Evolutionary conservation across 805 yeast genomes (phyloP).

Genomic region (Candida coquimbonensis): DNA sequence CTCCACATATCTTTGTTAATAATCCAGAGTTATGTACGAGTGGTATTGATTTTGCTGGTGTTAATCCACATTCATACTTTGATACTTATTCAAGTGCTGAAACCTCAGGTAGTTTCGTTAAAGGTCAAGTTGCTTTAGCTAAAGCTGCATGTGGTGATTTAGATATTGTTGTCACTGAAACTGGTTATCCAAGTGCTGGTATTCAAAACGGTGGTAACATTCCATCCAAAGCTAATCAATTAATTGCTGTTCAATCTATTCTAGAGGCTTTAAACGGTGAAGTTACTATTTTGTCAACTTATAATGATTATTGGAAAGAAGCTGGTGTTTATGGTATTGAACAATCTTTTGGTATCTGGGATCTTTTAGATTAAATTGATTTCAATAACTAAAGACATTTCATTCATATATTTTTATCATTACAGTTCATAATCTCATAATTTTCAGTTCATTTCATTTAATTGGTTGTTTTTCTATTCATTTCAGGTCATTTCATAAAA

Average conservation of each 20-base stretch:
- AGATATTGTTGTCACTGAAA: conserved; percentile 65
- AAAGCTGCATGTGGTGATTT: conserved; percentile 46
- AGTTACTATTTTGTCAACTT: conserved; percentile 71
- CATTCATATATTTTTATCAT: too few species aligned
- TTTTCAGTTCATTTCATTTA: background rate
- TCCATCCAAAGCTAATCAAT: conserved; percentile 67
- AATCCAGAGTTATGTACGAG: conserved; percentile 64
- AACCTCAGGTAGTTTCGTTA: conserved; percentile 64
- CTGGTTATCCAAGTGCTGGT: conserved; percentile 85
- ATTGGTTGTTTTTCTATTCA: too few species aligned
- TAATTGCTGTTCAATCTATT: conserved; percentile 57
- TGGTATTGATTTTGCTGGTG: conserved; percentile 74
- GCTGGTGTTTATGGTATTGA: conserved; percentile 85
- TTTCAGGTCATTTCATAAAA: too few species aligned
- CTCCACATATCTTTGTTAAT: conserved; percentile 64
- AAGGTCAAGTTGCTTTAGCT: conserved; percentile 52
- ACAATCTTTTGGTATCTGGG: conserved; percentile 72
- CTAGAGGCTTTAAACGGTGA: conserved; percentile 51
- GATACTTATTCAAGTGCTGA: conserved; percentile 54
- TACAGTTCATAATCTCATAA: background rate
- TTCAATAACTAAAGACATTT: background rate
- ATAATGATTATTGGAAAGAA: conserved; percentile 76
- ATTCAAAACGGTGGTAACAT: conserved; percentile 61
- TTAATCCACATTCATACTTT: conserved; percentile 84
- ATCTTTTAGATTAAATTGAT: conserved; percentile 12